These are phyloP conservation scores for Fonsecaea monophora DNA, from an alignment of 2,329 filamentous ascomycete species.

Conservation along the genomic window DNA sequence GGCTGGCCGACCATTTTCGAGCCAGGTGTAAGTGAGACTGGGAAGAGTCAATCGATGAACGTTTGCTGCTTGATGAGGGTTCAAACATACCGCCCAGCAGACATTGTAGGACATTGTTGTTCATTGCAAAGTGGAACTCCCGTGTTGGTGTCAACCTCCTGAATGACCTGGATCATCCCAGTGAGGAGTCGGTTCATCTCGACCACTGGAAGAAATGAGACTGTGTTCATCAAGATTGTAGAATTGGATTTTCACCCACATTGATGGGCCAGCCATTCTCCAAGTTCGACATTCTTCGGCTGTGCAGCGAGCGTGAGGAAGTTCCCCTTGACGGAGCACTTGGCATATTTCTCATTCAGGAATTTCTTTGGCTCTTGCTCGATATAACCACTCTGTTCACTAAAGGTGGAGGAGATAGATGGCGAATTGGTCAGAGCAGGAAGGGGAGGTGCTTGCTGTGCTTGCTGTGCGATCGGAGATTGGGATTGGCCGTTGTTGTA, in stretches of 20 bases:
- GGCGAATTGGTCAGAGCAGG: slow-evolving; percentile 48
- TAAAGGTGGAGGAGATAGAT: slow-evolving; percentile 48
- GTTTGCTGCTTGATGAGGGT: not conserved
- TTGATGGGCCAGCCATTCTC: slow-evolving; percentile 96
- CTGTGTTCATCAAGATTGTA: slow-evolving; percentile 11
- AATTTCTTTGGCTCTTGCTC: slow-evolving; percentile 58
- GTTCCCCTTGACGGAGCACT: slow-evolving; percentile 94
- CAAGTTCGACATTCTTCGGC: slow-evolving; percentile 90
- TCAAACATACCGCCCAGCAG: slow-evolving; percentile 82
- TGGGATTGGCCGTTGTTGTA: slow-evolving; percentile 43
- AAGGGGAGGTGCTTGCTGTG: slow-evolving; percentile 44
- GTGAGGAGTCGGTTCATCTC: slow-evolving; percentile 90
- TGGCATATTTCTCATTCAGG: slow-evolving; percentile 65
- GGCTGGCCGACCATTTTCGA: slow-evolving; percentile 85
- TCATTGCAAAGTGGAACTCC: slow-evolving; percentile 82
- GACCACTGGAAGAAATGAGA: slow-evolving; percentile 67
- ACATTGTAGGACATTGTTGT: slow-evolving; percentile 86
- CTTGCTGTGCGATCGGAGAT: slow-evolving; percentile 42
- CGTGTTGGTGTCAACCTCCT: slow-evolving; percentile 79
- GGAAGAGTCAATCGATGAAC: slow-evolving; percentile 34
- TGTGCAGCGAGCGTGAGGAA: slow-evolving; percentile 94
- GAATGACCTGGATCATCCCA: slow-evolving; percentile 86
- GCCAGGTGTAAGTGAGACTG: slow-evolving; percentile 95
- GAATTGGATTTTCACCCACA: slow-evolving; percentile 59
- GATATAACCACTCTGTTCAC: slow-evolving; percentile 47